phyloP scores from a whole-genome alignment of 768 basidiomycete genomes.

The Kondoa subrosea region DNA sequence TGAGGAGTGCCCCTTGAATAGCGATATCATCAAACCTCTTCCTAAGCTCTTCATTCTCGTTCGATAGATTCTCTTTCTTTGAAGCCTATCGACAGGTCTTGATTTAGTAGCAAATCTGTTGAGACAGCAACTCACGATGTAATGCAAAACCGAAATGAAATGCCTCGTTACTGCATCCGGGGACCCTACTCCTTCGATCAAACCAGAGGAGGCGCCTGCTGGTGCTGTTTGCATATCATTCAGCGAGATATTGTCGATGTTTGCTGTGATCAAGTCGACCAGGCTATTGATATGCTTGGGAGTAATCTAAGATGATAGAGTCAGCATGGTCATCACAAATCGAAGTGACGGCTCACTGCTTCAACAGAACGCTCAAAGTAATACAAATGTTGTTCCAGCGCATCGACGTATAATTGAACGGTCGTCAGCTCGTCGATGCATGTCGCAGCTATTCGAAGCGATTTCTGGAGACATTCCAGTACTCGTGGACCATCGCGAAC shows the following conservation, averaged over 20 bases:
- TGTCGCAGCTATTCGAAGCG: slow-evolving; percentile 84
- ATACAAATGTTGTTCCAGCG: slow-evolving; percentile 86
- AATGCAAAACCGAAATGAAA: slow-evolving; percentile 72
- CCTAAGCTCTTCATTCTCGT: neutral
- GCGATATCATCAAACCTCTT: neutral
- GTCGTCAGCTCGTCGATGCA: slow-evolving; percentile 94
- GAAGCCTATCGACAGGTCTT: neutral
- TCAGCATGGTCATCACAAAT: too few species aligned
- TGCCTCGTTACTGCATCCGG: slow-evolving; percentile 88
- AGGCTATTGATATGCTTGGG: slow-evolving; percentile 93
- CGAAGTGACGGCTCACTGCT: slow-evolving; percentile 45
- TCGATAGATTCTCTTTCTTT: neutral
- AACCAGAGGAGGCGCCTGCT: slow-evolving; percentile 58
- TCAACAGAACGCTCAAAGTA: slow-evolving; percentile 87
- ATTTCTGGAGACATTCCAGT: slow-evolving; percentile 91
- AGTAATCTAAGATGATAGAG: slow-evolving; percentile 46
- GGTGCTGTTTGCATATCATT: slow-evolving; percentile 66
- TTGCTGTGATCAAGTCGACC: slow-evolving; percentile 84
- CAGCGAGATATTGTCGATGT: slow-evolving; percentile 76
- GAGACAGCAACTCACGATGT: slow-evolving; percentile 13
- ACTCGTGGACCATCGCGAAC: slow-evolving; percentile 84
- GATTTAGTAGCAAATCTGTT: neutral
- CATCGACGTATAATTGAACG: slow-evolving; percentile 87
- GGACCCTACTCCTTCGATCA: slow-evolving; percentile 79
- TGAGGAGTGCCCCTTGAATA: neutral